These are phyloP conservation scores for Claviceps quebecensis DNA, from an alignment of 2,329 filamentous ascomycete genomes.

Conservation along the genomic window DNA sequence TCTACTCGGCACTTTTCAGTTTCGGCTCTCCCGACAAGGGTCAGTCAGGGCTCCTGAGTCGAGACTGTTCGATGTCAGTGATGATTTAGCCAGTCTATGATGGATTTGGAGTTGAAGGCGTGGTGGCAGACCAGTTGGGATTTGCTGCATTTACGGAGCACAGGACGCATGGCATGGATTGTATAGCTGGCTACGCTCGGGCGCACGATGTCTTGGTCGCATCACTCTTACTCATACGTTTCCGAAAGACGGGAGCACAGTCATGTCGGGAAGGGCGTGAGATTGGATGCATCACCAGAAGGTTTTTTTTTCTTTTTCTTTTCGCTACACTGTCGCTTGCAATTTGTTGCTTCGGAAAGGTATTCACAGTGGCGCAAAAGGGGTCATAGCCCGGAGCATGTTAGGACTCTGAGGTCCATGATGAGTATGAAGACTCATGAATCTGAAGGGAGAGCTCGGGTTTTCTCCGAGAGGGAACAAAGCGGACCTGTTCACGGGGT, in stretches of 20 bases:
- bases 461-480: background rate
- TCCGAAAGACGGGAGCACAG: conserved; percentile 1
- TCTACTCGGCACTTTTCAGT: background rate
- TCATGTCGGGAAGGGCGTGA: background rate
- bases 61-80: background rate
- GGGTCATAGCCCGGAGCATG: conserved; percentile 3
- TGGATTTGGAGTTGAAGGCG: conserved; percentile 4
- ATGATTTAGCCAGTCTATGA: background rate
- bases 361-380: conserved; percentile 2
- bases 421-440: background rate
- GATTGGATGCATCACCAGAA: conserved; percentile 4
- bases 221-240: background rate
- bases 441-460: background rate
- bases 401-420: background rate
- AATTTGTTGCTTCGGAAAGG: conserved; percentile 3
- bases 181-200: conserved; percentile 1
- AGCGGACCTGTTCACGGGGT: background rate
- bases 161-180: conserved; percentile 5
- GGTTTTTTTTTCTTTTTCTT: too few relatives aligned
- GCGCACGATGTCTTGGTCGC: conserved; percentile 3
- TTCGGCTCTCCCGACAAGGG: background rate
- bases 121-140: conserved; percentile 2
- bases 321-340: conserved; percentile 1
- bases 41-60: background rate
- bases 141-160: conserved; percentile 2